Conservation (phyloP, 805 yeast species). For the Starmerella potacharoeniae region DNA sequence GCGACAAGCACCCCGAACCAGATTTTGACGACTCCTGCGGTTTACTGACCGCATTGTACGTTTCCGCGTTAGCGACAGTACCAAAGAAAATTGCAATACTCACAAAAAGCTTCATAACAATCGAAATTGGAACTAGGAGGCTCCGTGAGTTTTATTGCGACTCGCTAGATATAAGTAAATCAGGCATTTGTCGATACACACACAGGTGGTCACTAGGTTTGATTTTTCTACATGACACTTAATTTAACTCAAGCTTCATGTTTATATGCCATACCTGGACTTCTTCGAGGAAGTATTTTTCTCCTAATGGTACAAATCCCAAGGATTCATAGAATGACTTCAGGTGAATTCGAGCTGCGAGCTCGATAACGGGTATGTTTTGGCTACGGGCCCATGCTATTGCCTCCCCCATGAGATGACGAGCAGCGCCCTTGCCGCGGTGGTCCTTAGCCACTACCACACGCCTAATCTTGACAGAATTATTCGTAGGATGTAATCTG, state of each 20-base stretch:
- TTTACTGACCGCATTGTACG: not conserved
- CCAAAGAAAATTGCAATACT: not conserved
- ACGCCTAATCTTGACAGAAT: constrained; percentile 14
- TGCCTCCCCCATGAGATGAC: constrained; percentile 7
- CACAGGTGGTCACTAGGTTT: not conserved
- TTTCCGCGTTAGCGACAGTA: not conserved
- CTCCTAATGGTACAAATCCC: constrained; percentile 12
- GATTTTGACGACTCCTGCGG: not conserved
- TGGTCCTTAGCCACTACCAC: constrained; percentile 13
- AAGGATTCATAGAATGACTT: constrained; percentile 16
- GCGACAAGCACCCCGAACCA: not conserved
- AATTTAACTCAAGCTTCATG: constrained; percentile 10
- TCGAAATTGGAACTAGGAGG: not conserved
- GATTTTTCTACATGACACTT: not conserved
- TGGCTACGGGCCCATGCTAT: constrained; percentile 6
- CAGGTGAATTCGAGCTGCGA: constrained; percentile 19
- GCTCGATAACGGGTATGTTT: not conserved
- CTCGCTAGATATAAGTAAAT: too few relatives aligned
- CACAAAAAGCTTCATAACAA: not conserved
- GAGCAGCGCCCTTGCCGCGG: constrained; percentile 18
- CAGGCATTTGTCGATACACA: too few relatives aligned
- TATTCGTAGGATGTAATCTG: constrained; percentile 2
- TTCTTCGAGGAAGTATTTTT: constrained; percentile 9
- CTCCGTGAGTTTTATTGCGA: too few relatives aligned
- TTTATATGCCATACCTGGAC: constrained; percentile 21